A percentile compares a stretch with the other conserved stretches of the same genome.
These are phyloP conservation scores for Geranium brycei DNA, from an alignment of 345 rosid species.

Conservation along the genomic window DNA sequence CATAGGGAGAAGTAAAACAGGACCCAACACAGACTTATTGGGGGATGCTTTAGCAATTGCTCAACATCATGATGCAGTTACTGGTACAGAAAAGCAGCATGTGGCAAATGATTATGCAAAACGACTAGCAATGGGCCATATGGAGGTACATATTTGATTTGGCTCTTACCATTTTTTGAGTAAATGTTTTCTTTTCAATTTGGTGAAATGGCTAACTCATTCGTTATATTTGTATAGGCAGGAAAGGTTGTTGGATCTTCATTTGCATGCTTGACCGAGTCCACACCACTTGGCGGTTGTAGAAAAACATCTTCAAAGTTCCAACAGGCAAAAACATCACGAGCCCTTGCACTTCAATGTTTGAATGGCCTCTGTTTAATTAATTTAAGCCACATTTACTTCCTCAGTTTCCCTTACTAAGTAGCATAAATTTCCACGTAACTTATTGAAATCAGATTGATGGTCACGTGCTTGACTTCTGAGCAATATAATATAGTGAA, in stretches of 20 bases:
- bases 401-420: background rate
- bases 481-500: background rate
- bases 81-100: constrained; percentile 86
- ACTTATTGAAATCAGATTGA: background rate
- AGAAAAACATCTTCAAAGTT: constrained; percentile 30
- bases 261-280: constrained; percentile 55
- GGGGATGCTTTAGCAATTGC: constrained; percentile 92
- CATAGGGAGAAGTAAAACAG: constrained; percentile 49
- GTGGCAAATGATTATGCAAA: constrained; percentile 90
- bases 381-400: background rate
- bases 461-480: too few species aligned
- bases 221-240: constrained; percentile 36
- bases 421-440: background rate
- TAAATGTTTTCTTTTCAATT: constrained; percentile 3
- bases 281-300: constrained; percentile 19
- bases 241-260: constrained; percentile 72
- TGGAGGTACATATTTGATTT: constrained; percentile 42
- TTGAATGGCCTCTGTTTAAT: background rate
- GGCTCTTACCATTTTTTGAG: constrained; percentile 5
- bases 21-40: constrained; percentile 63
- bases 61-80: constrained; percentile 95
- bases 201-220: background rate
- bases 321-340: constrained; percentile 53
- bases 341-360: constrained; percentile 4
- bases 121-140: constrained; percentile 73